phyloP scores from a whole-genome alignment of 495 filamentous ascomycete genomes.

The Pyrenula aspistea region DNA sequence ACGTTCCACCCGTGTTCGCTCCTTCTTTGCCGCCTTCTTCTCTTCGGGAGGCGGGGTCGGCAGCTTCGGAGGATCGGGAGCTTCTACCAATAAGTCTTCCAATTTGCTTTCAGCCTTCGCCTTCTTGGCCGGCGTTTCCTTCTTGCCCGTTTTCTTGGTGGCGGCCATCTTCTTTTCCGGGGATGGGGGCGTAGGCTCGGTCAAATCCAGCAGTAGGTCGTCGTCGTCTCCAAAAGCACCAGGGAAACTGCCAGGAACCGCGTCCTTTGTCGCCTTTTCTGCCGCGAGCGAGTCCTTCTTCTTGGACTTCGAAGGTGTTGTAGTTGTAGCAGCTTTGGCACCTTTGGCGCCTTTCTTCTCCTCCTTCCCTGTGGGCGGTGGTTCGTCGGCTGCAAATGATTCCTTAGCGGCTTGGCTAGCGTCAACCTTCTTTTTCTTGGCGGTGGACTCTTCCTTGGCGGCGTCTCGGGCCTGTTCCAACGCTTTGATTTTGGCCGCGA shows the following conservation, averaged over 20 bases:
- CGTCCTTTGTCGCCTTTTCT: constrained; percentile 19
- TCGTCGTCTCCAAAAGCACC: constrained; percentile 14
- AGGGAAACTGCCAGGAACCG: constrained; percentile 30
- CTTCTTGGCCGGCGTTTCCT: constrained; percentile 11
- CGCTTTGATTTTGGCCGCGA: constrained; percentile 34
- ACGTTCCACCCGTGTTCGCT: constrained; percentile 43
- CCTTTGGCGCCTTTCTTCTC: constrained; percentile 15
- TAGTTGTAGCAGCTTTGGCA: constrained; percentile 4
- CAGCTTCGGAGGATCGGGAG: constrained; percentile 1
- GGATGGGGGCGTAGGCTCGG: constrained; percentile 19
- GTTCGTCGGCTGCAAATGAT: neutral
- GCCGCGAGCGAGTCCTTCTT: constrained; percentile 12
- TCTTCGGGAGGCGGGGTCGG: constrained; percentile 42
- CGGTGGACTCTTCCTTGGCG: neutral
- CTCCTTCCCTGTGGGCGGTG: constrained; percentile 3
- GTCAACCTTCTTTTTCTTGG: neutral
- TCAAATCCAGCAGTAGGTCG: constrained; percentile 7
- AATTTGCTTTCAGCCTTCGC: constrained; percentile 6
- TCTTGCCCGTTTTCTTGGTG: constrained; percentile 21
- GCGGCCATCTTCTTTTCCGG: constrained; percentile 13
- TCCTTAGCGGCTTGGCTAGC: neutral
- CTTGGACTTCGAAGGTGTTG: constrained; percentile 7
- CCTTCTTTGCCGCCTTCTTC: constrained; percentile 40
- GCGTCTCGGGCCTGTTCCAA: constrained; percentile 26
- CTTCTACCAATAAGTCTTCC: constrained; percentile 10